Base-by-base conservation (phyloP, 2,329 filamentous ascomycete species). In the Pseudocercospora fuligena region DNA sequence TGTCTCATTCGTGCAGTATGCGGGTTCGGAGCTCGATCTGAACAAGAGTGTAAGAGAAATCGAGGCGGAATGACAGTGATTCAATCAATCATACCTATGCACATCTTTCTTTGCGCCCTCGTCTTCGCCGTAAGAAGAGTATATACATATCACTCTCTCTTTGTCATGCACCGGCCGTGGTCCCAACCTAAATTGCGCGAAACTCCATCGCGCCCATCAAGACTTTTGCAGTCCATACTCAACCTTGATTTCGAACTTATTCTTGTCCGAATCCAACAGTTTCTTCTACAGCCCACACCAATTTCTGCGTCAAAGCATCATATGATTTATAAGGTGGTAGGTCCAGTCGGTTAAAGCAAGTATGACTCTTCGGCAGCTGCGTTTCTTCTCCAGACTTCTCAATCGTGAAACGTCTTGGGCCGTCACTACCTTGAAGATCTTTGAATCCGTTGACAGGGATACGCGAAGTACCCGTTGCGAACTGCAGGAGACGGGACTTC, bases 371-470 rank as follows among this genome's bases (percentile, higher is more conserved):
- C 33, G 95, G 95, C 77, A 99, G 80, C 74, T 97, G 97, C 68
- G 86, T 89, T 61, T 94, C 85, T 78, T 98, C 95, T 66, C 95
- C 95, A 43, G 94, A 93, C 83, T 98, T 98, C 80, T 99, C 95
- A 80, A 99, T 98, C 0, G 95, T 99, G 76, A 99, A 99, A 69
- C 95, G 86, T 80, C 95, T 87, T 9, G 95, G 95, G 3, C 95
- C 95, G 78, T 99, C 95, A 73, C 93, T 97, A 47, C 95, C 95
- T 80, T 99, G 95, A 60, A 99, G 84, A 85, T 99, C 95, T 83
- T 99, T 99, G 87, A 99, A 99, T 7, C 95, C 95, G 80, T 99
- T 99, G 82, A 99, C 95, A 0, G 95, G 95, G 73, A 99, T 99
- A 83, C 95, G 91, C 59, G 93, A 97, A 14, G 95, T 99, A 80